Conservation (phyloP, 192 early-diverging fungal species). For the Backusella tuberculispora region DNA sequence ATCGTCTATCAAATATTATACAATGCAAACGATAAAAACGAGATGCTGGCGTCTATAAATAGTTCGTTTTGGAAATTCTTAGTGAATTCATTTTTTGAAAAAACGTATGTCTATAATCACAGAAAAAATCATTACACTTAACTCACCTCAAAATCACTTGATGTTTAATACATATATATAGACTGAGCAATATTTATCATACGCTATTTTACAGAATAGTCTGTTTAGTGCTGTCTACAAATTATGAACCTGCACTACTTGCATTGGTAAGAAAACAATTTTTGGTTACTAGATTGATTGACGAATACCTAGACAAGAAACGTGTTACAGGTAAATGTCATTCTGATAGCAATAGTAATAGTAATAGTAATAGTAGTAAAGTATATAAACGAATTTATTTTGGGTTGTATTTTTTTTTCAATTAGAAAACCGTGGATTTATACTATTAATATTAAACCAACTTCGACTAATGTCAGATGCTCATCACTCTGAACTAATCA, state of each 20-base stretch:
- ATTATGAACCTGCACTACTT: constrained; percentile 24
- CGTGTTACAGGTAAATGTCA: constrained; percentile 29
- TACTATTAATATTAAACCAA: constrained; percentile 38
- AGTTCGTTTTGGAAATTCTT: constrained; percentile 38
- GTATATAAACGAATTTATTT: background rate
- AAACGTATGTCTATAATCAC: constrained; percentile 10
- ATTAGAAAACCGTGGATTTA: constrained; percentile 36
- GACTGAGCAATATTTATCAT: constrained; percentile 40
- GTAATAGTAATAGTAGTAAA: background rate
- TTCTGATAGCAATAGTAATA: background rate
- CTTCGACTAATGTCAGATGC: constrained; percentile 32
- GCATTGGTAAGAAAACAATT: constrained; percentile 33
- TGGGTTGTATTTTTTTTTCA: background rate
- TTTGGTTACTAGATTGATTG: constrained; percentile 34
- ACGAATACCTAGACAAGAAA: constrained; percentile 29
- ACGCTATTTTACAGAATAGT: constrained; percentile 38
- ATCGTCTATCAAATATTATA: constrained; percentile 28
- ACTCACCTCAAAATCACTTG: background rate
- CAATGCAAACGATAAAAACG: constrained; percentile 15
- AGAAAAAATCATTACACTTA: background rate
- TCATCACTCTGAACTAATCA: constrained; percentile 16
- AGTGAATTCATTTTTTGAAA: constrained; percentile 44
- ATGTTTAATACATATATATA: background rate
- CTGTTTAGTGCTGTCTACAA: constrained; percentile 11
- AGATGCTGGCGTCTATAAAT: constrained; percentile 28